Conservation (phyloP, 192 early-diverging fungal species). For the Umbelopsis ramanniana region DNA sequence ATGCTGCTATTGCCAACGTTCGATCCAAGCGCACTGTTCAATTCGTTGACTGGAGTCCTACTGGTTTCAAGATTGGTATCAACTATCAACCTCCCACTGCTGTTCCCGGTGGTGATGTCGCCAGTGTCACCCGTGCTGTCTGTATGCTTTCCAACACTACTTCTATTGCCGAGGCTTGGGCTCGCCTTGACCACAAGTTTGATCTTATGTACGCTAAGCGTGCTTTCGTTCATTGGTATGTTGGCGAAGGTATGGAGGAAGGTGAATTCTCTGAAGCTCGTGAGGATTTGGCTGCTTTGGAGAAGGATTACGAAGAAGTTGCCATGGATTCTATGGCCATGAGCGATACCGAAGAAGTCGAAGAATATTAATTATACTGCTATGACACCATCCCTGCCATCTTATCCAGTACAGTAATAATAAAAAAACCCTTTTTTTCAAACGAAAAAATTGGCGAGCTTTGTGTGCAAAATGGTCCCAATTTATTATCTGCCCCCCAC, state of each 20-base stretch:
- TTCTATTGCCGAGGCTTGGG: conserved; percentile 89
- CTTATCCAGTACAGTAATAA: background rate
- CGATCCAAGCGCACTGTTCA: conserved; percentile 67
- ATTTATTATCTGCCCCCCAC: background rate
- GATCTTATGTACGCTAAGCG: conserved; percentile 87
- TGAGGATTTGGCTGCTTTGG: conserved; percentile 95
- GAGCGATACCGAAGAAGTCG: conserved; percentile 71
- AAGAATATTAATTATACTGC: conserved; percentile 37
- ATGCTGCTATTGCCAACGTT: conserved; percentile 70
- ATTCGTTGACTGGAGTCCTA: conserved; percentile 98
- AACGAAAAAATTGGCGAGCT: no score
- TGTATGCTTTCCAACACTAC: conserved; percentile 91
- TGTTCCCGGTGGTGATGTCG: conserved; percentile 81
- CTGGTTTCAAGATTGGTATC: conserved; percentile 83
- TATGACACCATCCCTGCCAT: background rate
- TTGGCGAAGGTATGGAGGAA: conserved; percentile 96
- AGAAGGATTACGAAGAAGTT: conserved; percentile 98
- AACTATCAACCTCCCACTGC: conserved; percentile 41
- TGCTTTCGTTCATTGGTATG: conserved; percentile 96
- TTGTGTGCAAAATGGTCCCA: background rate
- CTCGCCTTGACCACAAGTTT: conserved; percentile 88
- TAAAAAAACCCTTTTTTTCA: no score
- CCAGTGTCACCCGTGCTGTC: conserved; percentile 83
- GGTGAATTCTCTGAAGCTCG: conserved; percentile 97
- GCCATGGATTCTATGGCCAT: conserved; percentile 89